These are phyloP conservation scores for Aspergillus ochraceus DNA, from an alignment of 2,329 filamentous ascomycete genomes.

Conservation along the genomic window DNA sequence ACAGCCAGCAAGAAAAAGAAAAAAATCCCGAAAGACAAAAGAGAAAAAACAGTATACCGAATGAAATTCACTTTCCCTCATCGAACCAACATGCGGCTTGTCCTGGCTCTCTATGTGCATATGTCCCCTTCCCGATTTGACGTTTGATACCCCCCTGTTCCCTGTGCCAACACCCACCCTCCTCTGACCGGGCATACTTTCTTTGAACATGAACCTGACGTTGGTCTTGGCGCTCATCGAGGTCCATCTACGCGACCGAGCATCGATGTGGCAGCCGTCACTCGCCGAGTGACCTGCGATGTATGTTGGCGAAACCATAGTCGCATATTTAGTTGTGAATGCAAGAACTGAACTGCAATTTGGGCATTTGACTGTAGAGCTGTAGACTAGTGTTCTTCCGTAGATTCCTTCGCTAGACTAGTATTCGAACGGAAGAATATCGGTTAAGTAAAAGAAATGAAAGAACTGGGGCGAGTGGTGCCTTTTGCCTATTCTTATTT, in stretches of 20 bases:
- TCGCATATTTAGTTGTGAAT: constrained; percentile 14
- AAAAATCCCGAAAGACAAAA: constrained; percentile 15
- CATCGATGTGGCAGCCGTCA: constrained; percentile 38
- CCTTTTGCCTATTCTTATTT: neutral
- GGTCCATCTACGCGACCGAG: constrained; percentile 6
- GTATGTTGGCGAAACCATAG: constrained; percentile 12
- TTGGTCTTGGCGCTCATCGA: constrained; percentile 33
- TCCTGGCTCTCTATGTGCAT: constrained; percentile 3
- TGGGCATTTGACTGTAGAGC: neutral
- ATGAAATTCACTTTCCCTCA: constrained; percentile 4
- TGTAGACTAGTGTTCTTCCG: too few relatives aligned
- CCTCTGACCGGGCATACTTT: constrained; percentile 16
- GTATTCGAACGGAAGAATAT: neutral
- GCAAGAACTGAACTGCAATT: neutral
- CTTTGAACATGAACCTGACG: neutral
- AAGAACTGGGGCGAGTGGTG: neutral
- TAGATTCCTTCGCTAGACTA: too few relatives aligned
- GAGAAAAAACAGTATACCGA: constrained; percentile 22
- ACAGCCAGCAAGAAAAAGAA: neutral
- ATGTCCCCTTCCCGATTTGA: constrained; percentile 9
- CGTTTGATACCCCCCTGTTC: constrained; percentile 13
- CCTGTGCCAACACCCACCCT: neutral
- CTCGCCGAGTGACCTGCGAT: constrained; percentile 26
- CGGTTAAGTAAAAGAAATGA: neutral
- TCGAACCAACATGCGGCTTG: neutral